phyloP scores from a whole-genome alignment of 2,329 filamentous ascomycete species.

The Aspergillus calidoustus region DNA sequence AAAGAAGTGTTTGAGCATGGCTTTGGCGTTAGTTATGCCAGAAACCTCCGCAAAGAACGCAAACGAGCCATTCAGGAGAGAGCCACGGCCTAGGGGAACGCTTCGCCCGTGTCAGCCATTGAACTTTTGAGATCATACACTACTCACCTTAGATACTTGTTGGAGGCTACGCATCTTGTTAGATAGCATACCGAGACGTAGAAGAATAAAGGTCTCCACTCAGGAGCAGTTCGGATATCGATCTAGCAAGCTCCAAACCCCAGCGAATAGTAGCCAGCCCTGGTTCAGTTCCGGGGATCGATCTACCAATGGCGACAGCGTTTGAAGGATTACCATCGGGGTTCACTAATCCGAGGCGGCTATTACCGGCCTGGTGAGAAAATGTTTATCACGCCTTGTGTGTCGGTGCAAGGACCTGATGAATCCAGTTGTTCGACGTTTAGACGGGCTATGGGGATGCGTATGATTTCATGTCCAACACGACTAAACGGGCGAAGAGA shows the following conservation, averaged over 20 bases:
- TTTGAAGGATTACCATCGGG: too few relatives aligned
- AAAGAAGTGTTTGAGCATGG: conserved; percentile 58
- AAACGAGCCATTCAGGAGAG: conserved; percentile 34
- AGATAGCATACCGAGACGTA: not conserved
- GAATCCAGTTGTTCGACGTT: too few relatives aligned
- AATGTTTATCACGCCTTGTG: too few relatives aligned
- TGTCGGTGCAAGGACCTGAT: too few relatives aligned
- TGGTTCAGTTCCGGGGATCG: too few relatives aligned
- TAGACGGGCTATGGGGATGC: too few relatives aligned
- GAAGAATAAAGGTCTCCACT: not conserved
- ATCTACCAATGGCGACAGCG: too few relatives aligned
- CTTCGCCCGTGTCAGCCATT: not conserved
- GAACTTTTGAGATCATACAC: not conserved
- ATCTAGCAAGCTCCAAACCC: not conserved
- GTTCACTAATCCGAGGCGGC: too few relatives aligned
- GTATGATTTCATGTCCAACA: too few relatives aligned
- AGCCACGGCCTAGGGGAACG: conserved; percentile 15
- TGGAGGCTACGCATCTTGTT: not conserved
- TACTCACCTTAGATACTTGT: not conserved
- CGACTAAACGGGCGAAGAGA: too few relatives aligned
- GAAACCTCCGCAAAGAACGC: conserved; percentile 44
- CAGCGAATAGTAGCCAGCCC: too few relatives aligned
- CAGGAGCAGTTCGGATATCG: not conserved
- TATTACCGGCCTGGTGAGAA: too few relatives aligned
- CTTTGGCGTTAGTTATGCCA: conserved; percentile 52